These are phyloP conservation scores for Kluyveromyces siamensis DNA, from an alignment of 805 yeast genomes.

Conservation along the genomic window DNA sequence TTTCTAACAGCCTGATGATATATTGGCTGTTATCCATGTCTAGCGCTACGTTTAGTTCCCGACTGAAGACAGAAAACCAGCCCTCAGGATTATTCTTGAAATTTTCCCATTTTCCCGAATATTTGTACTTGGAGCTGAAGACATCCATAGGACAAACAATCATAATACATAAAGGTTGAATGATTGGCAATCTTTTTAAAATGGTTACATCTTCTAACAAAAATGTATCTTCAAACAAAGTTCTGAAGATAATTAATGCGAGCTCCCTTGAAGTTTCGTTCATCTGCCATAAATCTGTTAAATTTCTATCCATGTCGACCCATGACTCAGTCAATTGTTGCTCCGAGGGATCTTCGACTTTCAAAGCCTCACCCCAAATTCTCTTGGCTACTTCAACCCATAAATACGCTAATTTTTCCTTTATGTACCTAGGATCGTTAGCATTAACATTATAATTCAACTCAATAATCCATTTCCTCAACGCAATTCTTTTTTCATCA, in stretches of 20 bases:
- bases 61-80: slow-evolving; percentile 74
- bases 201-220: slow-evolving; percentile 89
- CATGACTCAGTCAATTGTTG: slow-evolving; percentile 59
- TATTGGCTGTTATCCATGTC: slow-evolving; percentile 36
- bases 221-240: slow-evolving; percentile 88
- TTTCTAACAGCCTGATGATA: slow-evolving; percentile 62
- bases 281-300: slow-evolving; percentile 66
- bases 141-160: slow-evolving; percentile 65
- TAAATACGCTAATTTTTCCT: slow-evolving; percentile 78
- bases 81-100: slow-evolving; percentile 72
- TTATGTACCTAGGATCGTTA: slow-evolving; percentile 81
- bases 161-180: slow-evolving; percentile 78
- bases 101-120: slow-evolving; percentile 35
- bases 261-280: slow-evolving; percentile 62
- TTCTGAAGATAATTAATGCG: slow-evolving; percentile 67
- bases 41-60: slow-evolving; percentile 41
- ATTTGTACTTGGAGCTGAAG: slow-evolving; percentile 52
- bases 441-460: slow-evolving; percentile 49
- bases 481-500: slow-evolving; percentile 49
- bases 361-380: slow-evolving; percentile 76
- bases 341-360: slow-evolving; percentile 21
- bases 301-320: slow-evolving; percentile 76
- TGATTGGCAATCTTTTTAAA: slow-evolving; percentile 61
- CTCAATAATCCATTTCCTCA: slow-evolving; percentile 80
- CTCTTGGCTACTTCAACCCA: slow-evolving; percentile 92